These are phyloP conservation scores for Annulohypoxylon nitens DNA, from an alignment of 495 filamentous ascomycete genomes.

Conservation along the genomic window DNA sequence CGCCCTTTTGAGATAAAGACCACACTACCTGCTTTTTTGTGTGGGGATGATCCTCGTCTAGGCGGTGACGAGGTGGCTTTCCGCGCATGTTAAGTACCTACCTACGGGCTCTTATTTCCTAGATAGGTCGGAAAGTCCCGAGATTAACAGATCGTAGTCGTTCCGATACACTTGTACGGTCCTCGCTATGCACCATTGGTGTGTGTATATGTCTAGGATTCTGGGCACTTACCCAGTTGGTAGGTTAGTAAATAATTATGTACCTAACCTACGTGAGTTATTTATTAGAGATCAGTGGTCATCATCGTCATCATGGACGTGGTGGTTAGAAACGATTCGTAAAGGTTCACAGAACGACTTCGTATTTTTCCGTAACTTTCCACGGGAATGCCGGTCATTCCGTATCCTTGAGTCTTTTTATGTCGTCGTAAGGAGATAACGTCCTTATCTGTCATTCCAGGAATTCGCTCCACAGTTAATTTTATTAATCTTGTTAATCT, in stretches of 20 bases:
- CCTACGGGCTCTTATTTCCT: neutral
- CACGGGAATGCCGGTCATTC: neutral
- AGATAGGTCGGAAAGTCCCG: conserved; percentile 7
- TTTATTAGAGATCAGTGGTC: neutral
- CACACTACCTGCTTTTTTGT: conserved; percentile 6
- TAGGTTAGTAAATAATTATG: no score
- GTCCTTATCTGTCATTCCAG: neutral
- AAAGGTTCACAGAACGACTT: neutral
- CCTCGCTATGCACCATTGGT: neutral
- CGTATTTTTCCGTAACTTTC: neutral
- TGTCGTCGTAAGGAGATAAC: neutral
- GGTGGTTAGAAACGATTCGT: neutral
- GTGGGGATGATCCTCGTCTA: conserved; percentile 1
- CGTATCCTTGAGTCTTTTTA: neutral
- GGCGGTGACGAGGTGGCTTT: conserved; percentile 29
- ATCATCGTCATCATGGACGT: neutral
- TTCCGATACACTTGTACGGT: neutral
- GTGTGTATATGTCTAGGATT: neutral
- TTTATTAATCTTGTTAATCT: neutral
- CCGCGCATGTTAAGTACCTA: neutral
- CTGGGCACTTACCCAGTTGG: no score
- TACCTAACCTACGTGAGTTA: neutral
- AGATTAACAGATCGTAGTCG: neutral
- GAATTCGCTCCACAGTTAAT: neutral
- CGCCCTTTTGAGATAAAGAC: neutral